phyloP scores from a whole-genome alignment of 768 basidiomycete genomes.

The Suillus weaverae region DNA sequence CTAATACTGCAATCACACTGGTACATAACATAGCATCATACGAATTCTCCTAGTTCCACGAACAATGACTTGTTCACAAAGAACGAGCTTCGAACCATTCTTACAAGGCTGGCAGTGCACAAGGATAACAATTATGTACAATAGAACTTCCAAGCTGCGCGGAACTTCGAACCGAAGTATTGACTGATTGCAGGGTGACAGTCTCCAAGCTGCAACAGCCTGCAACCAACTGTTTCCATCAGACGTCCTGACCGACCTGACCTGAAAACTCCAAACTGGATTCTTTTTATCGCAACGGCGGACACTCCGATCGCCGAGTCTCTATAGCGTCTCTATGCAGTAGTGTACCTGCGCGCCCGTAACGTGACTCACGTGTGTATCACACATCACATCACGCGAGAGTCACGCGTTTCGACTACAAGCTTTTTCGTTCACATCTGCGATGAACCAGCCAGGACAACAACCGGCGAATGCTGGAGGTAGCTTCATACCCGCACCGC shows the following conservation, averaged over 20 bases:
- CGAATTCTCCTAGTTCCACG: neutral
- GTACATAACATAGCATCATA: neutral
- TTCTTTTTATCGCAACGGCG: neutral
- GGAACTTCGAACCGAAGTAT: neutral
- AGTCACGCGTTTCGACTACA: slow-evolving; percentile 11
- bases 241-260: neutral
- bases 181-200: neutral
- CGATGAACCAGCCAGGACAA: slow-evolving; percentile 42
- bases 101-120: neutral
- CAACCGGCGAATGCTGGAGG: slow-evolving; percentile 32
- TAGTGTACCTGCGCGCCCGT: neutral
- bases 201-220: neutral
- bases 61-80: neutral
- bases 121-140: neutral
- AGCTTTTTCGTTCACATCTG: slow-evolving; percentile 13
- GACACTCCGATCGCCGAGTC: neutral
- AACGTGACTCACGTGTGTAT: slow-evolving; percentile 2
- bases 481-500: slow-evolving; percentile 40
- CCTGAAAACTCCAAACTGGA: neutral
- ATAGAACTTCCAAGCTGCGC: neutral
- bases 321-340: neutral
- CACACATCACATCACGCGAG: slow-evolving; percentile 16
- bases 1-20: neutral
- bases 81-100: neutral
- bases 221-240: slow-evolving; percentile 1